These are phyloP conservation scores for Blastomyces gilchristii DNA, from an alignment of 2,329 filamentous ascomycete species.

Conservation along the genomic window DNA sequence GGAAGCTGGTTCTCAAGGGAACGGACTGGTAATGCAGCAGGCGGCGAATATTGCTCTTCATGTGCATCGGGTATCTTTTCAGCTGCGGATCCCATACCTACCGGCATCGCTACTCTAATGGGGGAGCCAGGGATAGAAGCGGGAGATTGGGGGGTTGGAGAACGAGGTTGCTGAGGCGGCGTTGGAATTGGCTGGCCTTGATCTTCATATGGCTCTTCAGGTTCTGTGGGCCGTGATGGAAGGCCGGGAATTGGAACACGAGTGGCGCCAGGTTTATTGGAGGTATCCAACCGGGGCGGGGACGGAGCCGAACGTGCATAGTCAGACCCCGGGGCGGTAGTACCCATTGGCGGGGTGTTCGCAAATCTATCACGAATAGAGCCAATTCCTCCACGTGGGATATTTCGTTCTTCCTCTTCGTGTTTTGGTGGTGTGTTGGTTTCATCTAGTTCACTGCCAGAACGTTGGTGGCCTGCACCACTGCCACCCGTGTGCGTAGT, in stretches of 20 bases:
- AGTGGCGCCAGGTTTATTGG: slow-evolving; percentile 56
- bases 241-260: slow-evolving; percentile 70
- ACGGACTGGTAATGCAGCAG: slow-evolving; percentile 47
- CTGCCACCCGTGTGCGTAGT: slow-evolving; percentile 58
- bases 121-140: slow-evolving; percentile 55
- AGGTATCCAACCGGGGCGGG: slow-evolving; percentile 55
- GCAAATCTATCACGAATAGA: slow-evolving; percentile 76
- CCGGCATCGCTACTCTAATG: slow-evolving; percentile 75
- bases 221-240: slow-evolving; percentile 46
- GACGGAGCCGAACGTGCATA: slow-evolving; percentile 36
- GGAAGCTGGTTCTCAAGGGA: slow-evolving; percentile 55
- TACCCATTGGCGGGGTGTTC: slow-evolving; percentile 57
- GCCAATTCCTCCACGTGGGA: slow-evolving; percentile 55
- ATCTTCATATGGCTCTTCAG: slow-evolving; percentile 40
- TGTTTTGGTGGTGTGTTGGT: not conserved
- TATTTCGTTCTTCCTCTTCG: slow-evolving; percentile 34
- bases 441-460: slow-evolving; percentile 3
- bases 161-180: slow-evolving; percentile 37
- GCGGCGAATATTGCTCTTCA: slow-evolving; percentile 33
- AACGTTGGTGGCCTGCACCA: slow-evolving; percentile 21
- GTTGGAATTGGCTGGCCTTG: slow-evolving; percentile 26
- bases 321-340: slow-evolving; percentile 34
- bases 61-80: slow-evolving; percentile 34
- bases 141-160: slow-evolving; percentile 35
- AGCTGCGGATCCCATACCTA: slow-evolving; percentile 51